phyloP scores from a whole-genome alignment of 208 protist genomes.

The Trypanosoma melophagium region DNA sequence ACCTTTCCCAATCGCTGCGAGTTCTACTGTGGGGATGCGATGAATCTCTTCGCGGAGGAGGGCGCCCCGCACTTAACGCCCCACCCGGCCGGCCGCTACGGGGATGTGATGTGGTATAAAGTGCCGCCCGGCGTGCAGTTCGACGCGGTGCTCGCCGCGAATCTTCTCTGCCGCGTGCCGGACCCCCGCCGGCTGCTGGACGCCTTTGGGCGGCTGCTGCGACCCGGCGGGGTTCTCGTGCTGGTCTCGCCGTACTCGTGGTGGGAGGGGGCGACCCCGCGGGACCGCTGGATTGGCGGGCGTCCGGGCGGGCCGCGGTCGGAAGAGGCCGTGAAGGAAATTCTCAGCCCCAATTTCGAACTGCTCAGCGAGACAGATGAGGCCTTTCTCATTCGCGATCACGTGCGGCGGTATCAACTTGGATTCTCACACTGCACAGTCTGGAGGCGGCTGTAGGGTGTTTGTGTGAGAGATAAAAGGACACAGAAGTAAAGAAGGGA shows the following conservation, averaged over 20 bases:
- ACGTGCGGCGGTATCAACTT: slow-evolving; percentile 85
- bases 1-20: slow-evolving; percentile 41
- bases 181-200: slow-evolving; percentile 64
- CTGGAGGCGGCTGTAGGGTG: slow-evolving; percentile 36
- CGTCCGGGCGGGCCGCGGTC: slow-evolving; percentile 38
- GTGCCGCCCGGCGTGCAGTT: slow-evolving; percentile 56
- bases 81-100: slow-evolving; percentile 29
- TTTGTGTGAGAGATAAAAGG: background rate
- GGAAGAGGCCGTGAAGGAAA: slow-evolving; percentile 64
- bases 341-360: slow-evolving; percentile 66
- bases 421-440: slow-evolving; percentile 84
- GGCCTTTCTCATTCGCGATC: slow-evolving; percentile 88
- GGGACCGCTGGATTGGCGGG: slow-evolving; percentile 76
- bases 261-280: slow-evolving; percentile 65
- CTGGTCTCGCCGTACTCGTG: slow-evolving; percentile 86
- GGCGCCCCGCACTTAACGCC: slow-evolving; percentile 16
- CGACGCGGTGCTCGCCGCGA: slow-evolving; percentile 73
- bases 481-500: background rate
- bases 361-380: slow-evolving; percentile 73
- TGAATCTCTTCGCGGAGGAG: slow-evolving; percentile 46
- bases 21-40: slow-evolving; percentile 69
- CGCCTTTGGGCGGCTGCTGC: slow-evolving; percentile 42
- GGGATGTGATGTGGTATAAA: slow-evolving; percentile 56
- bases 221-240: slow-evolving; percentile 68
- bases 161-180: slow-evolving; percentile 82